Conservation (phyloP, 495 filamentous ascomycete species). For the Talaromyces wortmannii region DNA sequence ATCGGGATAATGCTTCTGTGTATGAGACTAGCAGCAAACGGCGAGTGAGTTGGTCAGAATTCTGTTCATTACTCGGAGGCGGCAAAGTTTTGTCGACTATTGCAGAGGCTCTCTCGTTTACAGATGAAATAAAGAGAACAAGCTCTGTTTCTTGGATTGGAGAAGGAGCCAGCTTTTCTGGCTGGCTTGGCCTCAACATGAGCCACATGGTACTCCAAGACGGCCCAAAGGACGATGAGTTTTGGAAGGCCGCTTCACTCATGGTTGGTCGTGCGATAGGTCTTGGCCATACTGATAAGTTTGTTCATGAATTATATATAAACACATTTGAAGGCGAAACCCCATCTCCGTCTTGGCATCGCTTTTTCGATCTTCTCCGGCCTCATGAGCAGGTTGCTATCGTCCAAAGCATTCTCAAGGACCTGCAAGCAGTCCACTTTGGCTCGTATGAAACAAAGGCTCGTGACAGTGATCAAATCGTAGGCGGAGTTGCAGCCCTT, state of each 20-base stretch:
- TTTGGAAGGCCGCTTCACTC: conserved; percentile 49
- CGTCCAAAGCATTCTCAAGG: conserved; percentile 49
- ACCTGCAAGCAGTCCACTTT: conserved; percentile 51
- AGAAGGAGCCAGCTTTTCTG: conserved; percentile 53
- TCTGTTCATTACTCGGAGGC: conserved; percentile 56
- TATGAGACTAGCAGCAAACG: conserved; percentile 26
- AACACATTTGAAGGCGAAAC: conserved; percentile 31
- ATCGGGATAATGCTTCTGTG: conserved; percentile 31
- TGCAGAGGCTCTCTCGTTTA: conserved; percentile 66
- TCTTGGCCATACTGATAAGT: conserved; percentile 67
- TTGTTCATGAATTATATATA: conserved; percentile 44
- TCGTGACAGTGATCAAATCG: conserved; percentile 4
- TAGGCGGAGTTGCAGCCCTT: conserved; percentile 35
- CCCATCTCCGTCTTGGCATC: conserved; percentile 20
- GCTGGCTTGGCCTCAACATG: conserved; percentile 75
- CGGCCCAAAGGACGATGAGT: conserved; percentile 27
- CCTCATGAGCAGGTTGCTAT: conserved; percentile 52
- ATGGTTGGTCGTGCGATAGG: conserved; percentile 59
- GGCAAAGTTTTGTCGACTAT: conserved; percentile 64
- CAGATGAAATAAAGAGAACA: conserved; percentile 20
- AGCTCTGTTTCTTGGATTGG: conserved; percentile 54
- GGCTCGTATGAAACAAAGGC: conserved; percentile 6
- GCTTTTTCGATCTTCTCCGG: conserved; percentile 41
- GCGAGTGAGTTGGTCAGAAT: conserved; percentile 58
- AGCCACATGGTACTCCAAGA: conserved; percentile 38